Evolutionary conservation across 2,329 filamentous ascomycete species (phyloP).

Genomic region (Trichoderma brevicompactum): DNA sequence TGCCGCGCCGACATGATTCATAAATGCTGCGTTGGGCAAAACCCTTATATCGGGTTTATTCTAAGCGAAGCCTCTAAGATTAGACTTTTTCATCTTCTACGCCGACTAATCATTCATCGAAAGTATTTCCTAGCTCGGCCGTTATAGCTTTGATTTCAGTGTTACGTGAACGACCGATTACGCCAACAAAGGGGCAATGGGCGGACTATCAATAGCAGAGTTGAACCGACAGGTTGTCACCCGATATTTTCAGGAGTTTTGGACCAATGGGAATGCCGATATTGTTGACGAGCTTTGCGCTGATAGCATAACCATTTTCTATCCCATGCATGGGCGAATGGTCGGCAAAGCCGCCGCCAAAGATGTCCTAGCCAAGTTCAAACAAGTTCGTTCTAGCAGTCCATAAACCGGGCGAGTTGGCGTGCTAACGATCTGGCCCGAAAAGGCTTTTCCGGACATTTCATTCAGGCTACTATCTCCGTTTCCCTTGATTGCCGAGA

Average conservation of each 20-base stretch:
- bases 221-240: constrained; percentile 15
- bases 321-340: constrained; percentile 30
- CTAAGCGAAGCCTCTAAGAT: too few species aligned
- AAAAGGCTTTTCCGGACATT: constrained; percentile 2
- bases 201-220: neutral
- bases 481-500: constrained; percentile 25
- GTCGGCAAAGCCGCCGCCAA: constrained; percentile 29
- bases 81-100: too few species aligned
- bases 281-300: constrained; percentile 30
- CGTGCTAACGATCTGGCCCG: neutral
- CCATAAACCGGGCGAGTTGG: neutral
- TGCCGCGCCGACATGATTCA: too few species aligned
- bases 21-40: too few species aligned
- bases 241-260: constrained; percentile 29
- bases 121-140: too few species aligned
- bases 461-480: constrained; percentile 13
- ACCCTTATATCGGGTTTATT: too few species aligned
- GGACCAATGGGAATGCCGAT: constrained; percentile 30
- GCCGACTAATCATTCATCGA: neutral
- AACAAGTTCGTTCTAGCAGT: constrained; percentile 22
- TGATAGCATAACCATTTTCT: constrained; percentile 28
- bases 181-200: neutral
- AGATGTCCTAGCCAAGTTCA: constrained; percentile 26
- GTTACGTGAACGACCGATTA: neutral
- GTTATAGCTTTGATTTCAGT: too few species aligned